phyloP scores from a whole-genome alignment of 768 basidiomycete species.

The Suillus ampliporus region DNA sequence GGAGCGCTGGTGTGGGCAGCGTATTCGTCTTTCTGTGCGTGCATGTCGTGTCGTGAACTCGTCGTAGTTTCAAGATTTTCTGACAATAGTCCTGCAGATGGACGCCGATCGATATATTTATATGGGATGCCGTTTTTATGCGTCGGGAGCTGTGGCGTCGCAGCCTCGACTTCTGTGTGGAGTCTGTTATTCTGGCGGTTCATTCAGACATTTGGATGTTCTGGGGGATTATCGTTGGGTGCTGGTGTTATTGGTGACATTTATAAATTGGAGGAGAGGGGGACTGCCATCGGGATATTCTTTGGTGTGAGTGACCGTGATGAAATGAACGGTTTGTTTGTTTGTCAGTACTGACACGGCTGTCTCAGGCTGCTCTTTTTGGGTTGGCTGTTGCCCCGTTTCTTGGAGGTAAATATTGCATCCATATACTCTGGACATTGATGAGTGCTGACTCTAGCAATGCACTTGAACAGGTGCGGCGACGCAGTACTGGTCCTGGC shows the following conservation, averaged over 20 bases:
- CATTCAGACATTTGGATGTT: constrained; percentile 63
- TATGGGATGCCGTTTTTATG: constrained; percentile 50
- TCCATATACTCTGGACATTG: neutral
- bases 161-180: constrained; percentile 47
- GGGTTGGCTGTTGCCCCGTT: constrained; percentile 64
- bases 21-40: constrained; percentile 50
- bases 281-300: constrained; percentile 57
- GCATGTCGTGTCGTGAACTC: constrained; percentile 4
- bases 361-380: constrained; percentile 43
- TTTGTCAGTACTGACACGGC: neutral
- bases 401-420: constrained; percentile 54
- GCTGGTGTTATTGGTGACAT: constrained; percentile 64
- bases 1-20: constrained; percentile 54
- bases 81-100: constrained; percentile 48
- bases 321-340: neutral
- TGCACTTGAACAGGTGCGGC: constrained; percentile 40
- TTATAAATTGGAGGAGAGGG: constrained; percentile 59
- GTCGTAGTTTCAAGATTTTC: neutral
- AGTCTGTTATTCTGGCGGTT: constrained; percentile 61
- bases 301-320: constrained; percentile 44
- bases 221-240: constrained; percentile 57
- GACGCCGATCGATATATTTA: constrained; percentile 62
- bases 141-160: constrained; percentile 62
- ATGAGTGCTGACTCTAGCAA: neutral
- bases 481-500: constrained; percentile 64